A percentile compares a stretch with the other conserved stretches of the same genome.
phyloP scores from a whole-genome alignment of 768 basidiomycete genomes.

The Candolleomyces eurysporus region DNA sequence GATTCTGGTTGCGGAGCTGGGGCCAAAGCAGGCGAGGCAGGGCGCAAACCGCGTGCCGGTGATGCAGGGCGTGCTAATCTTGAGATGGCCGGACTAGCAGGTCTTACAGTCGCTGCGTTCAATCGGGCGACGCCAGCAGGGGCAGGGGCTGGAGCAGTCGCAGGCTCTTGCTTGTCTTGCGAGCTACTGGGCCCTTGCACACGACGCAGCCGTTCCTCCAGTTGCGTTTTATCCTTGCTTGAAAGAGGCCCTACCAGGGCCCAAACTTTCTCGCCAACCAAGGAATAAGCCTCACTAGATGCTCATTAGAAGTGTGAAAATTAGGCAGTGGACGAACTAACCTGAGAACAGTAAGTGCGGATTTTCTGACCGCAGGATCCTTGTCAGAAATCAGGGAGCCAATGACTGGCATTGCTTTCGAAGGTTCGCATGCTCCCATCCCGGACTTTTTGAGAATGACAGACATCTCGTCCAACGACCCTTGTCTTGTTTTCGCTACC shows the following conservation, averaged over 20 bases:
- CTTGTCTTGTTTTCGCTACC: slow-evolving; percentile 88
- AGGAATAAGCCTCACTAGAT: slow-evolving; percentile 72
- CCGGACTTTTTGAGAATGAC: slow-evolving; percentile 79
- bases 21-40: slow-evolving; percentile 42
- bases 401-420: slow-evolving; percentile 74
- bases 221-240: slow-evolving; percentile 87
- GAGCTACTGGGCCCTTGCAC: slow-evolving; percentile 62
- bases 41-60: slow-evolving; percentile 37
- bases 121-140: slow-evolving; percentile 48
- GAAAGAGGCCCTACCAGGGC: slow-evolving; percentile 69
- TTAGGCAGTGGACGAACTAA: slow-evolving; percentile 28
- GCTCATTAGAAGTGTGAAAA: slow-evolving; percentile 7
- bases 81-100: slow-evolving; percentile 31
- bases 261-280: slow-evolving; percentile 88
- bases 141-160: slow-evolving; percentile 30
- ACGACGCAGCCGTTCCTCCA: slow-evolving; percentile 85
- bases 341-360: slow-evolving; percentile 82
- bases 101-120: slow-evolving; percentile 37
- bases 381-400: slow-evolving; percentile 85
- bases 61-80: slow-evolving; percentile 47
- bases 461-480: slow-evolving; percentile 79
- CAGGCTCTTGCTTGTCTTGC: slow-evolving; percentile 36
- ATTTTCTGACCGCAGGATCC: slow-evolving; percentile 85
- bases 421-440: slow-evolving; percentile 75
- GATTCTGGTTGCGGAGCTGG: slow-evolving; percentile 38